Evolutionary conservation across 495 filamentous ascomycete species (phyloP).

Genomic region (Xylaria venustula): DNA sequence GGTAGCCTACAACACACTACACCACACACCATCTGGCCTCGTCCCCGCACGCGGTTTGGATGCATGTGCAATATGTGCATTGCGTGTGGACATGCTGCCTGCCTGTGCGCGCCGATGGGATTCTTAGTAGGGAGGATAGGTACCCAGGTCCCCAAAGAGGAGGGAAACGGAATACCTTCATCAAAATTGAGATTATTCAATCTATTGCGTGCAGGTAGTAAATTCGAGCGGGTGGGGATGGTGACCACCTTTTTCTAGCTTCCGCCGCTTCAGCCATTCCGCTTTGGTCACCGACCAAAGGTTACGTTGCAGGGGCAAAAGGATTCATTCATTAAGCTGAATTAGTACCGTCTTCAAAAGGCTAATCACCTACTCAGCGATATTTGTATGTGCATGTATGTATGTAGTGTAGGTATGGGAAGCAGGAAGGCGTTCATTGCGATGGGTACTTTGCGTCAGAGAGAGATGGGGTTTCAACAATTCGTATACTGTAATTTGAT

Average conservation of each 20-base stretch:
- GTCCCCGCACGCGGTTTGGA: background rate
- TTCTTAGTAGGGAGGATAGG: background rate
- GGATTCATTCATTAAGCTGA: background rate
- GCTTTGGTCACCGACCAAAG: slow-evolving; percentile 5
- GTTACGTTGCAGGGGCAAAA: background rate
- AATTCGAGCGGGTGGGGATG: slow-evolving; percentile 5
- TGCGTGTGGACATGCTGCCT: background rate
- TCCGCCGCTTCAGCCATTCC: slow-evolving; percentile 4
- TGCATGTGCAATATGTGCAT: background rate
- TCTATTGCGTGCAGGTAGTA: slow-evolving; percentile 12
- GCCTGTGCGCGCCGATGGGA: background rate
- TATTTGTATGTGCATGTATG: no score
- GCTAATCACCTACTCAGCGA: background rate
- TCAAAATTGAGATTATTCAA: slow-evolving; percentile 7
- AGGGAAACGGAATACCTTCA: background rate
- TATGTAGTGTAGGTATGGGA: no score
- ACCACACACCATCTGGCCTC: background rate
- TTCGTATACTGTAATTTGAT: background rate
- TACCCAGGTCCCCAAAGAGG: background rate
- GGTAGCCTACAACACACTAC: no score
- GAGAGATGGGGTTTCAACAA: background rate
- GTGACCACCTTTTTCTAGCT: background rate
- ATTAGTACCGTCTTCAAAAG: background rate
- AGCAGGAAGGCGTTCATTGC: no score
- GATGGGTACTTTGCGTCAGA: background rate